These are phyloP conservation scores for Larix kaempferi DNA, from an alignment of 75 land plant genomes.

Conservation along the genomic window DNA sequence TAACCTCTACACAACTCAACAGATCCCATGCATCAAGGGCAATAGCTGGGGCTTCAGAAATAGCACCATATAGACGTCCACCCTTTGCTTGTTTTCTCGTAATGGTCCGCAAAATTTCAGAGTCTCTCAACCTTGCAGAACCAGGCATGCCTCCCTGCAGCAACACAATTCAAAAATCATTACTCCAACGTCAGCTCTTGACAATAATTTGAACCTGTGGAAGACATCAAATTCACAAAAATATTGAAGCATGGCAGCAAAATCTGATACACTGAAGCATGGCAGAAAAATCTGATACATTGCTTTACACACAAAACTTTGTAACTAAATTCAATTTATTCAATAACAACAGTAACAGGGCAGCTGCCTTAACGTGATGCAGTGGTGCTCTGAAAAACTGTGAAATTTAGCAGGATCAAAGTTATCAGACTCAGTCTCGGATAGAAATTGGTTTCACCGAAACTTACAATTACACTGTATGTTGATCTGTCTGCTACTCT, in stretches of 20 bases:
- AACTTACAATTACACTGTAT: too few relatives aligned
- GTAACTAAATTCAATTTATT: neutral
- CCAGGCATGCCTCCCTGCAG: conserved; percentile 98
- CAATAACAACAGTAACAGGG: neutral
- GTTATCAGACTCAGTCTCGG: too few relatives aligned
- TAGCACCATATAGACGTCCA: conserved; percentile 74
- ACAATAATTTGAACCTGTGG: neutral
- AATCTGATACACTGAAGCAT: neutral
- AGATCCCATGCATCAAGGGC: conserved; percentile 87
- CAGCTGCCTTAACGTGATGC: neutral
- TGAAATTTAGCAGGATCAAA: too few relatives aligned
- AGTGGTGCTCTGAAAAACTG: too few relatives aligned
- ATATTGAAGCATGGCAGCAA: neutral
- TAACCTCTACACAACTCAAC: conserved; percentile 58
- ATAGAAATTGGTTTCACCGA: too few relatives aligned
- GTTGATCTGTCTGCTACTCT: too few relatives aligned
- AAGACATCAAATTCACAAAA: neutral
- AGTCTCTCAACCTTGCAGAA: conserved; percentile 76
- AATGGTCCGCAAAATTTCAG: conserved; percentile 49
- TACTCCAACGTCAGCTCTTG: neutral
- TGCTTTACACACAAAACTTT: neutral
- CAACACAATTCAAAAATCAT: neutral
- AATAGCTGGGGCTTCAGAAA: conserved; percentile 98
- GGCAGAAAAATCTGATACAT: neutral
- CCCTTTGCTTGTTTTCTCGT: conserved; percentile 72